phyloP scores from a whole-genome alignment of 257 asterid species.

The Gentiana dahurica region DNA sequence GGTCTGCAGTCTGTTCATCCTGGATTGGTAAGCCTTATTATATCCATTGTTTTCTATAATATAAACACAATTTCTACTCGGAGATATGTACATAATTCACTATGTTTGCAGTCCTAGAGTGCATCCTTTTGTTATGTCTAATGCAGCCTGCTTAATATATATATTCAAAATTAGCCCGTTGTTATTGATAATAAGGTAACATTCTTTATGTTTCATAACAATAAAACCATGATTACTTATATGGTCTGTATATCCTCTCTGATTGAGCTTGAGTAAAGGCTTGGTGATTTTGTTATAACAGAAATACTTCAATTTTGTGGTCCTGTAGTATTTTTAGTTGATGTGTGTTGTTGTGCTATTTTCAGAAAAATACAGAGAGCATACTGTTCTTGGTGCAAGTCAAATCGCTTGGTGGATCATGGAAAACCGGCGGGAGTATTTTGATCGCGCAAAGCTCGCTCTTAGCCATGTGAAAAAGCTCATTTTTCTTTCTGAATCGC shows the following conservation, averaged over 20 bases:
- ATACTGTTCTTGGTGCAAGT: conserved; percentile 77
- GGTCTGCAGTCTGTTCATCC: conserved; percentile 87
- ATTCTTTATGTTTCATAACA: no score
- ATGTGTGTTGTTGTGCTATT: conserved; percentile 8
- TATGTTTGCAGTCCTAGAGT: no score
- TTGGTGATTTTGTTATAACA: no score
- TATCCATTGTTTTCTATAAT: conserved; percentile 1
- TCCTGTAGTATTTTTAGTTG: background rate
- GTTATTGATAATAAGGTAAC: no score
- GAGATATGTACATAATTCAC: no score
- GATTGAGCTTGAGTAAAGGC: no score
- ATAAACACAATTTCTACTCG: no score
- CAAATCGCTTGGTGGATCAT: conserved; percentile 99
- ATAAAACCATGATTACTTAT: no score
- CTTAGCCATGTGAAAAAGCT: conserved; percentile 74
- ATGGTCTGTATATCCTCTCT: no score
- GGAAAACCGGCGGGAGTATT: conserved; percentile 94
- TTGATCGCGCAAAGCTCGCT: conserved; percentile 69
- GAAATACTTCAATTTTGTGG: background rate
- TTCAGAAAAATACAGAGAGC: conserved; percentile 77
- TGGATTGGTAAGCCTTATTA: conserved; percentile 75
- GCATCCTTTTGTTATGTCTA: no score
- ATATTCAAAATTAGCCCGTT: no score
- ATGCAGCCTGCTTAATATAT: no score
- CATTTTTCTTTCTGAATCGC: conserved; percentile 73